A percentile compares a stretch with the other conserved stretches of the same genome.
Evolutionary conservation across 2,329 filamentous ascomycete genomes (phyloP).

Genomic region (Aspergillus ruber): DNA sequence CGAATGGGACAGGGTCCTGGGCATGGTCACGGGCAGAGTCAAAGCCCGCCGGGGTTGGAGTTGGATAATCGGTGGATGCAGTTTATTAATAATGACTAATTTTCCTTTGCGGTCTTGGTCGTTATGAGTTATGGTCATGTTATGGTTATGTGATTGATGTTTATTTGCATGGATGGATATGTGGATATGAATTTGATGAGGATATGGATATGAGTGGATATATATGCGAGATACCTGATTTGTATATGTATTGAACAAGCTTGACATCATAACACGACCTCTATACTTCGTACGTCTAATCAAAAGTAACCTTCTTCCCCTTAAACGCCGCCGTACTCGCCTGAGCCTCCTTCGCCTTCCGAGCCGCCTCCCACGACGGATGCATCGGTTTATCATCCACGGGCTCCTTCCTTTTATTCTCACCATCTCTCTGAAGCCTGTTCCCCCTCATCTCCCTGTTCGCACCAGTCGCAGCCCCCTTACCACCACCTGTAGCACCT

Average conservation of each 20-base stretch:
- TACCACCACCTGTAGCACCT: slow-evolving; percentile 43
- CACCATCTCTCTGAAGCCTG: slow-evolving; percentile 3
- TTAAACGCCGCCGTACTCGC: slow-evolving; percentile 43
- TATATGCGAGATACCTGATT: too few species aligned
- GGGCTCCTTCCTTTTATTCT: slow-evolving; percentile 14
- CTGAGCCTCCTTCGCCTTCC: slow-evolving; percentile 50
- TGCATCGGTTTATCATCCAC: slow-evolving; percentile 53
- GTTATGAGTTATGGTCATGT: not conserved
- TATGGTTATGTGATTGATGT: not conserved
- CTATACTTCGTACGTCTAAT: slow-evolving; percentile 30
- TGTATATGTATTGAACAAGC: not conserved
- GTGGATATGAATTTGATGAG: not conserved
- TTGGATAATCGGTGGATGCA: slow-evolving; percentile 29
- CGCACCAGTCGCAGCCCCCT: slow-evolving; percentile 10
- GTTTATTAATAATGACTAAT: slow-evolving; percentile 19
- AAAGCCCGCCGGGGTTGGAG: not conserved
- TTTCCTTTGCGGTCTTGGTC: not conserved
- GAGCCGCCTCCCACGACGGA: slow-evolving; percentile 60
- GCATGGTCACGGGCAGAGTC: not conserved
- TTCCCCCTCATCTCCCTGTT: slow-evolving; percentile 12
- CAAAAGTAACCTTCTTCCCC: slow-evolving; percentile 59
- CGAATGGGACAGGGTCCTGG: not conserved
- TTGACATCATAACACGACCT: too few species aligned
- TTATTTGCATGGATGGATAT: not conserved
- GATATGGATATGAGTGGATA: not conserved